Base-by-base conservation (phyloP, 768 basidiomycete genomes). In the Russula vinacea region DNA sequence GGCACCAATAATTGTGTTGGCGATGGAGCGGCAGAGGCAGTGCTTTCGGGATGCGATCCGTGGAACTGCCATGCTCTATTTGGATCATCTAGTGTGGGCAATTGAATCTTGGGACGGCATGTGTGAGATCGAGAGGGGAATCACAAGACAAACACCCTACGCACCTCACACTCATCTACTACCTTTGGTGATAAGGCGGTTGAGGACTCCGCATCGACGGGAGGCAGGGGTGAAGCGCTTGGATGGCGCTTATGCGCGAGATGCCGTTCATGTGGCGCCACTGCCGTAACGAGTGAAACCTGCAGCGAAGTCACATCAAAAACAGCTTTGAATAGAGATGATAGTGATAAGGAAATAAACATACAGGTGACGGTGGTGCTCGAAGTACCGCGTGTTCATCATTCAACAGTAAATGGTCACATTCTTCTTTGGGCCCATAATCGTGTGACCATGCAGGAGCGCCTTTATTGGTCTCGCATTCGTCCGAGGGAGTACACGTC, bases 271-370 rank as follows among this genome's bases (percentile, higher is more conserved):
- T 56, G 24, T 19, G 58, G 58, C 11, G 58, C 19, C 6, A 2
- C 24, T 56, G 19, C 59, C 39, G 54, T 42, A 61, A 65, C 5
- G 4, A 22, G 54, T 13, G 49, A 60, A 56, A 26, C 14, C 64
- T 65, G 16, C 13, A 24, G 33, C n/a, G 19, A 60, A 40, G 16
- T 40, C 39, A 40, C 58, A 56, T 50, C 62, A 58, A n/a, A 29
- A 22, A 57, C 5, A 19, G 45, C 45, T 62, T 39, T 17, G 42
- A 58, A 29, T 59, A 61, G 59, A 35, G 44, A 37, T 19, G 54
- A 55, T 17, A 39, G 44, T 29, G 63, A 64, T 64, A 64, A 64
- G 58, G 24, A n/a, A 54, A 37, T 22, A 17, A n/a, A 55, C 58
- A 1, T 8, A 64, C 62, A 13, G 17, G 29, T n/a, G 50, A 62